phyloP scores from a whole-genome alignment of 768 basidiomycete species.

The Kwoniella botswanensis region DNA sequence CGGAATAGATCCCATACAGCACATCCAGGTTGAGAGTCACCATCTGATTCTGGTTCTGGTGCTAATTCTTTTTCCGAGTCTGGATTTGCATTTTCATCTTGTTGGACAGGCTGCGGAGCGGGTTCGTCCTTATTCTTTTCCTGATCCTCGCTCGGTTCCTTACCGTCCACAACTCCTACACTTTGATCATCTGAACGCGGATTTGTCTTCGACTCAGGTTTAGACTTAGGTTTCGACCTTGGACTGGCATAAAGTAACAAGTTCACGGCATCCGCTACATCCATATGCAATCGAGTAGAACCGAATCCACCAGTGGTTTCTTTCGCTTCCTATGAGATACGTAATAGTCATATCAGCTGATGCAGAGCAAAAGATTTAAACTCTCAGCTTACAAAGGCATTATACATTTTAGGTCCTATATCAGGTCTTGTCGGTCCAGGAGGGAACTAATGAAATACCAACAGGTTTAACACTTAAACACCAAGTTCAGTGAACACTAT shows the following conservation, averaged over 20 bases:
- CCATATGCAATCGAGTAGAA: conserved; percentile 83
- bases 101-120: background rate
- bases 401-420: conserved; percentile 90
- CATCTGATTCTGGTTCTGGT: background rate
- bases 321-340: conserved; percentile 16
- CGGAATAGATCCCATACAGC: conserved; percentile 93
- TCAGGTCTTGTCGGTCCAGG: conserved; percentile 40
- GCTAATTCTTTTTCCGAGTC: background rate
- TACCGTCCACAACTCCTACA: background rate
- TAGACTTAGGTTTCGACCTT: background rate
- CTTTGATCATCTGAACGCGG: background rate
- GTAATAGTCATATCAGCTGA: background rate
- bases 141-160: background rate
- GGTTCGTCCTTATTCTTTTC: background rate
- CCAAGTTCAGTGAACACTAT: background rate
- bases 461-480: conserved; percentile 5
- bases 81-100: background rate
- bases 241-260: conserved; percentile 80
- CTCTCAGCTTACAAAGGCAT: conserved; percentile 65
- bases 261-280: conserved; percentile 89
- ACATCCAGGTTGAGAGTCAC: conserved; percentile 62
- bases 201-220: background rate
- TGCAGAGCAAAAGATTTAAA: background rate
- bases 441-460: conserved; percentile 25
- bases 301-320: conserved; percentile 31